Base-by-base conservation (phyloP, 192 early-diverging fungal genomes). In the Coemansia sp. region DNA sequence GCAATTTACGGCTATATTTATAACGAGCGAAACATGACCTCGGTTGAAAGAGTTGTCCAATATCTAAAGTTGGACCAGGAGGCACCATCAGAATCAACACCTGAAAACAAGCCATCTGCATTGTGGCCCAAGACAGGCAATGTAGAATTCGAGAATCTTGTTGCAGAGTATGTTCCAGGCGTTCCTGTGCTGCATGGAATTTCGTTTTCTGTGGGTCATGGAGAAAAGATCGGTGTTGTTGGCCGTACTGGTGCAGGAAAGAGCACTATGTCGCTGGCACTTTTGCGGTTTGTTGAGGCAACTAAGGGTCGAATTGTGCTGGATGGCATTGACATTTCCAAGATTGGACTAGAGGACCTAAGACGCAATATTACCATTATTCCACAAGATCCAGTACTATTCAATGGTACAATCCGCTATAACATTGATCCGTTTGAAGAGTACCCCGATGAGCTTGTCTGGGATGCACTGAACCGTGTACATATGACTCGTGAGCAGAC, bases 361-460 rank as follows among this genome's bases (percentile, higher is more conserved):
- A 86, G 95, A 7, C 77, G 79, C 13, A 73, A 85, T 16, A 65
- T 98, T 46, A 90, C 92, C 4, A 90, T 98, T 47, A 94, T 98
- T 76, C 93, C 94, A 43, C 93, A 97, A 84, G 94, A 95, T 41
- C 91, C 92, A n/a, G 86, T 32, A 4, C 32, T 32, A 32, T 32
- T 32, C 32, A 32, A 32, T 32, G 32, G 32, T 4, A 32, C 32
- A 7, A 71, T 95, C 18, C 85, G 94, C 7, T 89, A 90, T 46
- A 97, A 97, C 75, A 71, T 98, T 16, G 94, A 98, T 71, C 94
- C 93, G 11, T 90, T 93, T 65, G 80, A 74, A 18, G 88, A 92
- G 67, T 88, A 90, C 67, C 76, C 68, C 13, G 96, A 98, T 63
- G 74, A 82, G 45, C 78, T 85, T 32, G 4, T 32, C 32, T 32